Evolutionary conservation across 2,329 filamentous ascomycete genomes (phyloP), one percentile per base, ranked within the genome.

Genomic region (Chrysosporium keratinophilum): DNA sequence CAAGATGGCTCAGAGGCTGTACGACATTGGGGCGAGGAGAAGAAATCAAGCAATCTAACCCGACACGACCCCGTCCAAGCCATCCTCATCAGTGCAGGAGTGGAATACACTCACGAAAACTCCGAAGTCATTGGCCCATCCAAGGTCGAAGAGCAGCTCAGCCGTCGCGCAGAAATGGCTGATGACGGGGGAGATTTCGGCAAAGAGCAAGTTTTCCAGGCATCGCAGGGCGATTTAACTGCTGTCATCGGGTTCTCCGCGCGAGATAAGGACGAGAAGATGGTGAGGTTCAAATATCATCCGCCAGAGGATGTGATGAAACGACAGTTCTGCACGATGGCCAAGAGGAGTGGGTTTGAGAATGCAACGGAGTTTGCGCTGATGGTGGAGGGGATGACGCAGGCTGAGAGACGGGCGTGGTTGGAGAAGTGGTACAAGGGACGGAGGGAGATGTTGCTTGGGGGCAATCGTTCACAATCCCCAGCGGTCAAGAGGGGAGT

Each of bases 41-140:
- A 69, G 5, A 69, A 69, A 54, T 35, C 55, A 39, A 35, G 62
- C 57, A 56, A 63, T 1, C 63, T 64, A 11, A 63, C 69, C 0
- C 77, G 75, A 60, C 73, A 78, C 45, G 88, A 97, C 62, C 84
- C 88, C 0, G 79, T 97, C 33, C 85, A 91, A 61, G 93, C 89
- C 1, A 97, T 98, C 57, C 79, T 98, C 1, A 82, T 87, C 2
- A 82, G 84, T 6, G 89, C 87, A 0, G 93, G 93, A 1, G 90
- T 98, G 0, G 84, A 93, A 64, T 98, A 98, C 67, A 95, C 89
- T 0, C 93, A 98, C 65, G 87, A 97, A 62, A 98, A 98, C 66
- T 88, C 87, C 1, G 90, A 98, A 69, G 90, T 98, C 12, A 81
- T 98, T 54, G 93, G 93, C 10, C 85, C 88, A 0, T 93, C 86